A percentile compares a stretch with the other conserved stretches of the same genome.
phyloP scores from a whole-genome alignment of 306 rosid genomes.

The Cucurbita moschata region DNA sequence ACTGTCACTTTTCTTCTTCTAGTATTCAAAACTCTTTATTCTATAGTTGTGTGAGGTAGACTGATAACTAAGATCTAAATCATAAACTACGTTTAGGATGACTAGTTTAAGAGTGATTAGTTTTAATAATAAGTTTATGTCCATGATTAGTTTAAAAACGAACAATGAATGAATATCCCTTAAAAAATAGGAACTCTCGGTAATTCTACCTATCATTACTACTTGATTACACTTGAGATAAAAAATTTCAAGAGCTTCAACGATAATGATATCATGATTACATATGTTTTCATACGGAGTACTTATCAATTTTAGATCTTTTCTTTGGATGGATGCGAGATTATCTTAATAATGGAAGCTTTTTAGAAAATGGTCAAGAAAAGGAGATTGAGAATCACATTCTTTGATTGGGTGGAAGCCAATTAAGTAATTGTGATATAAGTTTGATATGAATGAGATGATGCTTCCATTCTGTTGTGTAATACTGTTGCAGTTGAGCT shows the following conservation, averaged over 20 bases:
- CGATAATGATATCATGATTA: neutral
- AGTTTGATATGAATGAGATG: neutral
- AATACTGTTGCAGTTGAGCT: neutral
- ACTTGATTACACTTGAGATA: too few species aligned
- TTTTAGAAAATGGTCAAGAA: neutral
- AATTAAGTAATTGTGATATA: neutral
- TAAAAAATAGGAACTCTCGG: too few species aligned
- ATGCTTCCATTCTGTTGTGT: neutral
- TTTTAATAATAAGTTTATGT: too few species aligned
- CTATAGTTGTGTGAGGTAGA: too few species aligned
- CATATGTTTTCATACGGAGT: neutral
- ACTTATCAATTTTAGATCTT: neutral
- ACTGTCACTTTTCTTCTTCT: neutral
- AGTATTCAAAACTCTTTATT: too few species aligned
- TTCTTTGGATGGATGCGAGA: neutral
- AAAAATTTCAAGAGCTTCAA: neutral
- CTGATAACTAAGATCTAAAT: too few species aligned
- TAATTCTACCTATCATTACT: too few species aligned
- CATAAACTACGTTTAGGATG: too few species aligned
- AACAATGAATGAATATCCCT: too few species aligned
- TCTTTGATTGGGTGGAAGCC: constrained; percentile 1
- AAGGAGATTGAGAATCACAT: constrained; percentile 2
- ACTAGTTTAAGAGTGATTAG: too few species aligned
- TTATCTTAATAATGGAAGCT: neutral
- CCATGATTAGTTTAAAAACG: too few species aligned